Base-by-base conservation (phyloP, 2,329 filamentous ascomycete species). In the Helminthosporium solani region DNA sequence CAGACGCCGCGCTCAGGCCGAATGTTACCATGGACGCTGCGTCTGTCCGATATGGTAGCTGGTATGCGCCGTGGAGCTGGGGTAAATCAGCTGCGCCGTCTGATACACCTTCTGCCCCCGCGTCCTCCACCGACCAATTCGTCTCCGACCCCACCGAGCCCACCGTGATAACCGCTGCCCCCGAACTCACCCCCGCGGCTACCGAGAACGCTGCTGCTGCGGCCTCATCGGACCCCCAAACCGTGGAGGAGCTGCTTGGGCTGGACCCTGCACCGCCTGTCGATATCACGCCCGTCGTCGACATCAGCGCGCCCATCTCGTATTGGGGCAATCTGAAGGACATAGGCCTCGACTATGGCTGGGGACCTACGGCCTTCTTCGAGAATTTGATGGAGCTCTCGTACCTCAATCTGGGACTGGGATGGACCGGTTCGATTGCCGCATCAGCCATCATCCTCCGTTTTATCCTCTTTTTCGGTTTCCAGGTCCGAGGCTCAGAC, bases 341-440 rank as follows among this genome's bases (percentile, higher is more conserved):
- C 6, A 76, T 97, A 9, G 94, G 94, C 3, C 75, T 99, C 18
- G 88, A 97, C 60, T 97, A 86, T 62, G 90, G 92, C 64, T 91
- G 77, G 75, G 92, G 92, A 14, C 82, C 88, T 4, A 88, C 90
- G 0, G 74, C 84, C 3, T 56, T 82, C 14, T 83, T 94, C 69
- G 79, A 96, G 72, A 91, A 80, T 78, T 18, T 82, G 2, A 73
- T 97, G 9, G 94, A 99, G 75, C 84, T 92, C 65, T 66, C 95
- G 33, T 90, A 99, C 71, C 76, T 96, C 50, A 85, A 79, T 58
- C 74, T 66, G 6, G 89, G 86, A 28, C 71, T 89, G 44, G 88
- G 90, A 11, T 97, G 94, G 94, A 90, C 88, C 78, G 84, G 75
- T 1, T 82, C 87, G 49, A 87, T 96, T 58, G 70, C 85, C 35